Conservation (phyloP, 1,139 yeast species). For the Pneumocystis oryctolagi region DNA sequence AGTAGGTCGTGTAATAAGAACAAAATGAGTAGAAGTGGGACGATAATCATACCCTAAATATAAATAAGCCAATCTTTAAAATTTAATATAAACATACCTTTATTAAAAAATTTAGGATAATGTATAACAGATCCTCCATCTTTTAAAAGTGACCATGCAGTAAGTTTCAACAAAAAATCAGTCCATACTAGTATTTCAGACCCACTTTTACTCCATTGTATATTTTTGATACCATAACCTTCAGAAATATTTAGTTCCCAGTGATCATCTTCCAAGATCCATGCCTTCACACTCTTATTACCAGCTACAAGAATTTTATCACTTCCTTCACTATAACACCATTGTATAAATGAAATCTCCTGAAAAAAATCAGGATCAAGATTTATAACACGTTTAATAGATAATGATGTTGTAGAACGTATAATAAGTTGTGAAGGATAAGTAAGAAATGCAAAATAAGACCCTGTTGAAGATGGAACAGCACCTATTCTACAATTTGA, state of each 20-base stretch:
- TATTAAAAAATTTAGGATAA: conserved; percentile 1
- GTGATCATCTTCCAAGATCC: conserved; percentile 12
- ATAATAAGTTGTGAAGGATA: conserved; percentile 6
- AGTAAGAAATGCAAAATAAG: conserved; percentile 4
- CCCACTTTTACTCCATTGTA: conserved; percentile 15
- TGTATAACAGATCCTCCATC: conserved; percentile 3
- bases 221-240: conserved; percentile 12
- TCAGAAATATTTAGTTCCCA: conserved; percentile 8
- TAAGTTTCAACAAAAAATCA: conserved; percentile 13
- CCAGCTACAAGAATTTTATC: conserved; percentile 14
- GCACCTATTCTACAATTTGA: neutral
- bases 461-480: neutral
- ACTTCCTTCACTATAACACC: conserved; percentile 8
- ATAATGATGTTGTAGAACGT: conserved; percentile 9
- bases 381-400: conserved; percentile 9
- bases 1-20: conserved; percentile 14
- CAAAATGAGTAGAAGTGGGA: conserved; percentile 12
- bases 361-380: conserved; percentile 4
- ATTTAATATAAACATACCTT: neutral
- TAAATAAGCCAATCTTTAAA: neutral
- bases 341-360: neutral
- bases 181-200: conserved; percentile 15
- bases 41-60: conserved; percentile 12
- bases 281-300: conserved; percentile 11
- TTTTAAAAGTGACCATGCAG: conserved; percentile 9